Evolutionary conservation across 2,329 filamentous ascomycete species (phyloP).

Genomic region (Colletotrichum tropicicola): DNA sequence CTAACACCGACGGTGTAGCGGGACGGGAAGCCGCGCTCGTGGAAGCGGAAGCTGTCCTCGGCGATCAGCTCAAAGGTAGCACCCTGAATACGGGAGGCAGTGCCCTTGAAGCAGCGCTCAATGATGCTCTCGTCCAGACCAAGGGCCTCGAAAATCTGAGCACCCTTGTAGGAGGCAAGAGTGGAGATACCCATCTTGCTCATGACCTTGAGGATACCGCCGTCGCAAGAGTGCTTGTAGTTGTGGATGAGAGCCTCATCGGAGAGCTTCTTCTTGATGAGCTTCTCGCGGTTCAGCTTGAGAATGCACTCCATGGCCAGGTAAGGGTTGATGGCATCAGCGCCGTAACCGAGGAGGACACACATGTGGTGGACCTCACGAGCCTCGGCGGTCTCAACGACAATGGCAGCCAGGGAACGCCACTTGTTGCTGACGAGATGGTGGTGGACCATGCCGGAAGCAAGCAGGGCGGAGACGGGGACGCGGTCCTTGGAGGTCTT

Average conservation of each 20-base stretch:
- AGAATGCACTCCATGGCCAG: slow-evolving; percentile 95
- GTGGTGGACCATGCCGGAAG: slow-evolving; percentile 94
- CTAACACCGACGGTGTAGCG: slow-evolving; percentile 79
- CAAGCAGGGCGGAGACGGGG: slow-evolving; percentile 84
- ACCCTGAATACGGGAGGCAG: slow-evolving; percentile 92
- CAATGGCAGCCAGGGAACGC: slow-evolving; percentile 86
- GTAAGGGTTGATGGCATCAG: slow-evolving; percentile 93
- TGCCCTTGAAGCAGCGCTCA: slow-evolving; percentile 93
- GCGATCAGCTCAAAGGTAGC: slow-evolving; percentile 94
- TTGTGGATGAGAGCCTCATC: slow-evolving; percentile 89
- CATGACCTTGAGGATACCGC: slow-evolving; percentile 98
- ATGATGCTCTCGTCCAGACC: slow-evolving; percentile 93
- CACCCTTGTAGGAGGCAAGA: slow-evolving; percentile 94
- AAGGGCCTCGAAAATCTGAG: slow-evolving; percentile 96
- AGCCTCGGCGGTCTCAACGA: slow-evolving; percentile 93
- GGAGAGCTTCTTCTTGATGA: slow-evolving; percentile 89
- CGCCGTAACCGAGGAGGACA: slow-evolving; percentile 95
- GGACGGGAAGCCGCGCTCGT: slow-evolving; percentile 91
- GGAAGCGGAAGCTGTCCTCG: slow-evolving; percentile 92
- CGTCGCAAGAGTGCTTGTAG: slow-evolving; percentile 96
- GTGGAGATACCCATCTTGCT: slow-evolving; percentile 99
- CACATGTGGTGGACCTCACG: slow-evolving; percentile 99
- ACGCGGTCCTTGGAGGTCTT: slow-evolving; percentile 85
- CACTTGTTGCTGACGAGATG: slow-evolving; percentile 96
- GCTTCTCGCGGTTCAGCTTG: slow-evolving; percentile 92